phyloP scores from a whole-genome alignment of 176 grass and related monocot genomes.

The Stipa capillata region DNA sequence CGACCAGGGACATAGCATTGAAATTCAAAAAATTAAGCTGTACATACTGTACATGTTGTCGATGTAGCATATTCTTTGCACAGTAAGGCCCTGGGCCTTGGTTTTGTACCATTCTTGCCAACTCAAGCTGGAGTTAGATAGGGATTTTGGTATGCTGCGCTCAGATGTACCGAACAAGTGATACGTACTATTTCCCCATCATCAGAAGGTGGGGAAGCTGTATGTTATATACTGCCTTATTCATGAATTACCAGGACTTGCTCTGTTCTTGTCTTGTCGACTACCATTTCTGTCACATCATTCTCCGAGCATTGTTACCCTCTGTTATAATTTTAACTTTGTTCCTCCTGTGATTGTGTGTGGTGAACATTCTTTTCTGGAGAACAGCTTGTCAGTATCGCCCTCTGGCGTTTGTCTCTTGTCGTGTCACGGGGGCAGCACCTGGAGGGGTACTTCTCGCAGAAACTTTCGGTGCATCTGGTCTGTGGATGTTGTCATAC shows the following conservation, averaged over 20 bases:
- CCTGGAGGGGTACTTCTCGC: not conserved
- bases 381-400: not conserved
- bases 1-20: not conserved
- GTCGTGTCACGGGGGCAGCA: not conserved
- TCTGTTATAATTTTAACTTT: too few species aligned
- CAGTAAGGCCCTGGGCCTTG: constrained; percentile 8
- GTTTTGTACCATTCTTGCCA: constrained; percentile 41
- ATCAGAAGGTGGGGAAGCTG: not conserved
- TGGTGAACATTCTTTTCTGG: not conserved
- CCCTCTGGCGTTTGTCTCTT: not conserved
- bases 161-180: not conserved
- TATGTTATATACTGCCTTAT: not conserved
- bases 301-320: not conserved
- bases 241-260: not conserved
- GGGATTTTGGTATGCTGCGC: constrained; percentile 24
- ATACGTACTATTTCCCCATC: not conserved
- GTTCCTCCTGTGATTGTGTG: constrained; percentile 1
- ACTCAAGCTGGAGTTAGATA: constrained; percentile 17
- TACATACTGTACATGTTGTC: constrained; percentile 51
- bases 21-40: not conserved
- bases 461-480: not conserved
- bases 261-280: not conserved
- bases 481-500: not conserved
- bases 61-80: constrained; percentile 37
- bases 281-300: not conserved